Percentiles rank a stretch among this genome's conserved stretches.
These are phyloP conservation scores for Clarireedia hainanense DNA, from an alignment of 2,329 filamentous ascomycete species.

Conservation along the genomic window DNA sequence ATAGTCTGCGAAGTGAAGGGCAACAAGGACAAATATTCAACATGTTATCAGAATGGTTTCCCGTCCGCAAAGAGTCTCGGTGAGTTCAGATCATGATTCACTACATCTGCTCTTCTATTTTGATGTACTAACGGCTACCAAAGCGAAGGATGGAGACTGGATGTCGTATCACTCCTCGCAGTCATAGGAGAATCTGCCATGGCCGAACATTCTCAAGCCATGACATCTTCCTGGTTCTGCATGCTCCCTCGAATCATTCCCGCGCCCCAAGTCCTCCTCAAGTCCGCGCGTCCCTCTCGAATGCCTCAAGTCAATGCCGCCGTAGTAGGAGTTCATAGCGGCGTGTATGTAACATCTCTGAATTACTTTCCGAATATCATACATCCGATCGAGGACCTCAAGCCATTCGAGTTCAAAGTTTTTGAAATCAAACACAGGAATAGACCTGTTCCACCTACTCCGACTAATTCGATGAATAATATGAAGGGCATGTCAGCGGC, in stretches of 20 bases:
- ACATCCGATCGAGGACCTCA: conserved; percentile 43
- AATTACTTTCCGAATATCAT: conserved; percentile 57
- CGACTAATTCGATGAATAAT: background rate
- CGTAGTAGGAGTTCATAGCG: conserved; percentile 51
- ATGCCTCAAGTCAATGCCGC: conserved; percentile 47
- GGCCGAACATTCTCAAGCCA: conserved; percentile 47
- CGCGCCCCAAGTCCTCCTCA: conserved; percentile 54
- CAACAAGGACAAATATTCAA: background rate
- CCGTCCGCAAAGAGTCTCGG: background rate
- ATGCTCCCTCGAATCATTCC: conserved; percentile 53
- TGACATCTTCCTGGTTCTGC: conserved; percentile 50
- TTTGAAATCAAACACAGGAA: conserved; percentile 39
- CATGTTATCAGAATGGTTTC: conserved; percentile 18
- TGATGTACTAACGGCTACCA: background rate
- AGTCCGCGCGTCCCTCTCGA: conserved; percentile 44
- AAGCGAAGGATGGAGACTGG: conserved; percentile 43
- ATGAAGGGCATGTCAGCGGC: background rate
- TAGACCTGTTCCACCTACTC: background rate
- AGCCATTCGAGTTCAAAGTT: conserved; percentile 41
- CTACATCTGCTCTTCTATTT: background rate
- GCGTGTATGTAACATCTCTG: conserved; percentile 44
- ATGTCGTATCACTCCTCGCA: conserved; percentile 55
- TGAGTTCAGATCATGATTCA: background rate
- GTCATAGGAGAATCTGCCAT: conserved; percentile 55
- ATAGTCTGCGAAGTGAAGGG: background rate